Conservation (phyloP, 1,139 yeast genomes). For the Nakaseomyces nivariensis region DNA sequence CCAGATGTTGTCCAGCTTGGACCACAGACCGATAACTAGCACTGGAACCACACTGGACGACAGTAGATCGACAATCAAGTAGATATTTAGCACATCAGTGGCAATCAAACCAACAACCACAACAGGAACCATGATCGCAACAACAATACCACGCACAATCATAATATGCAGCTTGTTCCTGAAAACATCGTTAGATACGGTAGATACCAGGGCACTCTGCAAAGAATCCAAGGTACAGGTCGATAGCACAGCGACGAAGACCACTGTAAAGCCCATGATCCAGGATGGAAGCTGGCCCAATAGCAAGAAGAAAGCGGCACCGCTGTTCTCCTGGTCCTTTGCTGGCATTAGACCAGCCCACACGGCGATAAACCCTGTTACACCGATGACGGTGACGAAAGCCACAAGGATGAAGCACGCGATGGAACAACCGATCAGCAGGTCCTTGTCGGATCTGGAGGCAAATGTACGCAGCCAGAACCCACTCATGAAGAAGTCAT, state of each 20-base stretch:
- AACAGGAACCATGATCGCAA: slow-evolving; percentile 70
- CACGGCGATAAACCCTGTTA: slow-evolving; percentile 79
- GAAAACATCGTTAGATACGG: slow-evolving; percentile 81
- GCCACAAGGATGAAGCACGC: slow-evolving; percentile 60
- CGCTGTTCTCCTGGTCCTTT: slow-evolving; percentile 49
- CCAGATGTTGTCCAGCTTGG: slow-evolving; percentile 50
- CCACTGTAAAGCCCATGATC: slow-evolving; percentile 75
- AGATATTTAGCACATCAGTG: slow-evolving; percentile 73
- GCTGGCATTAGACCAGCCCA: slow-evolving; percentile 71
- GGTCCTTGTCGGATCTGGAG: slow-evolving; percentile 64
- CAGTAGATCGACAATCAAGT: slow-evolving; percentile 81
- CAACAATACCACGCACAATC: slow-evolving; percentile 64
- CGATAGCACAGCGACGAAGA: slow-evolving; percentile 62
- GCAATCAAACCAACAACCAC: slow-evolving; percentile 80
- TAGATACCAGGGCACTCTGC: slow-evolving; percentile 82
- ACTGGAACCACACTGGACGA: slow-evolving; percentile 82
- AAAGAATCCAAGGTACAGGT: slow-evolving; percentile 86
- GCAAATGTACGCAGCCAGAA: slow-evolving; percentile 95
- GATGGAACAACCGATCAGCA: slow-evolving; percentile 62
- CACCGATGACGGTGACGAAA: slow-evolving; percentile 64
- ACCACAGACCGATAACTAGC: slow-evolving; percentile 69
- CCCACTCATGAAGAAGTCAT: slow-evolving; percentile 83
- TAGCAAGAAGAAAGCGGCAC: slow-evolving; percentile 60
- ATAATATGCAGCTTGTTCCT: slow-evolving; percentile 62
- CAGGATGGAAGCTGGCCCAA: slow-evolving; percentile 72